A percentile compares a stretch with the other conserved stretches of the same genome.
Evolutionary conservation across 441 rosid species (phyloP).

Genomic region (Gossypium schwendimanii): DNA sequence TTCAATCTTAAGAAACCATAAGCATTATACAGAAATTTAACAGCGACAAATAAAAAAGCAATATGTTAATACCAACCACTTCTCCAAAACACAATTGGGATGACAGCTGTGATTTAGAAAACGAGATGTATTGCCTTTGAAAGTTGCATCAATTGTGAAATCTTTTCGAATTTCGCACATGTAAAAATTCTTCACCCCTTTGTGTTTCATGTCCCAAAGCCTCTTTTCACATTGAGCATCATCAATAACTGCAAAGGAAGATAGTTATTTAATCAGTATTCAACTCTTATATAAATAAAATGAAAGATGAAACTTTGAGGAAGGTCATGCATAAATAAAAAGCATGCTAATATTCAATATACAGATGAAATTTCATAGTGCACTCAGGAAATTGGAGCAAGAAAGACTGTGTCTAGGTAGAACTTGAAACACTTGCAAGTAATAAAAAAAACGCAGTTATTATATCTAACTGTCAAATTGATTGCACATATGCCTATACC

Average conservation of each 20-base stretch:
- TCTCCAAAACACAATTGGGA: slow-evolving; percentile 82
- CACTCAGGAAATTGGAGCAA: not conserved
- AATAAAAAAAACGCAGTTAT: not conserved
- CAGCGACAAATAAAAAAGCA: not conserved
- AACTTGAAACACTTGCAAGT: not conserved
- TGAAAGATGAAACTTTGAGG: not conserved
- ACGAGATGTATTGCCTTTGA: slow-evolving; percentile 86
- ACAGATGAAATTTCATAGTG: not conserved
- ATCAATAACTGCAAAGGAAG: slow-evolving; percentile 59
- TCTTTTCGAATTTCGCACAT: slow-evolving; percentile 95
- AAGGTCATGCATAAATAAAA: not conserved
- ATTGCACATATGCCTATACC: not conserved
- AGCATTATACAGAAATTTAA: not conserved
- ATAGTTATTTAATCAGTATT: not conserved
- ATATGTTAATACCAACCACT: slow-evolving; percentile 55
- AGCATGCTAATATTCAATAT: not conserved
- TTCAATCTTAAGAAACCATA: not conserved
- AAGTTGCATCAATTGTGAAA: slow-evolving; percentile 94
- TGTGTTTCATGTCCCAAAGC: slow-evolving; percentile 96
- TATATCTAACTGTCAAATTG: not conserved
- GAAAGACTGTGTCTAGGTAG: not conserved
- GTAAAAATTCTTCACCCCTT: slow-evolving; percentile 73
- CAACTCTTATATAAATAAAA: not conserved
- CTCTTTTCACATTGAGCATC: slow-evolving; percentile 83
- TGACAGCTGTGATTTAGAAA: slow-evolving; percentile 88